A percentile compares a stretch with the other conserved stretches of the same genome.
Conservation (phyloP, 2,329 filamentous ascomycete species). For the Fusarium equiseti region DNA sequence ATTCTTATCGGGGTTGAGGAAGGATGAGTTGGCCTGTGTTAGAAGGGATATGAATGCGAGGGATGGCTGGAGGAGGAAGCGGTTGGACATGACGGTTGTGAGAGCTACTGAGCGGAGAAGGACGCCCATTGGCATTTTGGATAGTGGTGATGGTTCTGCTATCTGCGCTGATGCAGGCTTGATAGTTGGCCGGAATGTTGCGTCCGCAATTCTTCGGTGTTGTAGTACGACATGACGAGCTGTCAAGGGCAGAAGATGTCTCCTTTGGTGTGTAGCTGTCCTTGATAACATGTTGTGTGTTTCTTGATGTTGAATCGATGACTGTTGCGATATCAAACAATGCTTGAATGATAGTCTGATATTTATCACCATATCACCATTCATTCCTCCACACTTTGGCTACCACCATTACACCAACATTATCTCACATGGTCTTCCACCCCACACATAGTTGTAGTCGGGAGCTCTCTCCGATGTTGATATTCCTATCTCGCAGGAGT, state of each 20-base stretch:
- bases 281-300: slow-evolving; percentile 10
- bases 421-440: background rate
- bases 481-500: slow-evolving; percentile 16
- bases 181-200: slow-evolving; percentile 4
- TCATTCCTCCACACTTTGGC: background rate
- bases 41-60: slow-evolving; percentile 43
- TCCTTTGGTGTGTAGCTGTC: background rate
- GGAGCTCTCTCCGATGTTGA: slow-evolving; percentile 9
- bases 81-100: slow-evolving; percentile 47
- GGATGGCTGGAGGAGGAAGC: slow-evolving; percentile 43
- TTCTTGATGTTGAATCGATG: background rate
- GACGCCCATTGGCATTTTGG: slow-evolving; percentile 40
- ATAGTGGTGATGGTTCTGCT: slow-evolving; percentile 13
- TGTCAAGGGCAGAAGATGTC: background rate
- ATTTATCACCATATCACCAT: background rate
- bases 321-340: fast-evolving
- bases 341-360: background rate
- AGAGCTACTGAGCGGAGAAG: slow-evolving; percentile 45
- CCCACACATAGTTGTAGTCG: slow-evolving; percentile 3
- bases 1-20: slow-evolving; percentile 61
- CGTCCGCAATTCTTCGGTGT: slow-evolving; percentile 7
- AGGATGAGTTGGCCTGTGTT: slow-evolving; percentile 44
- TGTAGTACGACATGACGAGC: background rate
- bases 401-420: background rate
- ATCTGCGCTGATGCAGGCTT: background rate